Conservation (phyloP, 768 basidiomycete genomes). For the Boletus reticulatus region DNA sequence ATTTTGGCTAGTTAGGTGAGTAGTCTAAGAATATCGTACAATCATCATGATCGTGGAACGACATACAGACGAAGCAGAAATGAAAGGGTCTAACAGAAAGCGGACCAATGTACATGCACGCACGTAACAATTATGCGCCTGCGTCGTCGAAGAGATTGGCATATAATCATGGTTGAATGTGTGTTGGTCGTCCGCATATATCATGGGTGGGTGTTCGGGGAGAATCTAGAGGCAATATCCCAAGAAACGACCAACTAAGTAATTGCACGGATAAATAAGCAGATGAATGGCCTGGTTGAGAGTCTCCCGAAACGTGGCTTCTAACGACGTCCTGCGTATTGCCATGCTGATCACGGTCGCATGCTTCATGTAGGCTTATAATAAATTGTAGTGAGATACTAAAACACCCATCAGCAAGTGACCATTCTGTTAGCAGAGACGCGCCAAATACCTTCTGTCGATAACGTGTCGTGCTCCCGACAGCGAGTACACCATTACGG, state of each 20-base stretch:
- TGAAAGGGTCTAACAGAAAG: constrained; percentile 5
- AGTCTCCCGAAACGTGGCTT: constrained; percentile 15
- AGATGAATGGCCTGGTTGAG: constrained; percentile 11
- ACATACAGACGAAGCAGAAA: constrained; percentile 18
- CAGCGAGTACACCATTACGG: constrained; percentile 87
- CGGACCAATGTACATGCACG: constrained; percentile 6
- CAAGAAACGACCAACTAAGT: constrained; percentile 26
- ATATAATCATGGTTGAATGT: constrained; percentile 16
- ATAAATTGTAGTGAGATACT: constrained; percentile 87
- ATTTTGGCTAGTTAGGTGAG: constrained; percentile 11
- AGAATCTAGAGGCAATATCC: constrained; percentile 26
- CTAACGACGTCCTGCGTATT: constrained; percentile 26
- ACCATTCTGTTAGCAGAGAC: constrained; percentile 3
- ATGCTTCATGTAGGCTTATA: constrained; percentile 61
- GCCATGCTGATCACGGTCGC: constrained; percentile 11
- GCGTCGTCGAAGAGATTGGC: constrained; percentile 6
- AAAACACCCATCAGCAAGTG: constrained; percentile 24
- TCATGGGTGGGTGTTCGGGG: constrained; percentile 18
- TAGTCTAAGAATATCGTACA: constrained; percentile 23
- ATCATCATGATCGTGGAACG: constrained; percentile 10
- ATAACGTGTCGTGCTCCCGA: constrained; percentile 90
- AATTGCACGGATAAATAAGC: constrained; percentile 27
- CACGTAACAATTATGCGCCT: constrained; percentile 6
- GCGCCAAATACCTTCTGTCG: constrained; percentile 68
- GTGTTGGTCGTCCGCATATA: constrained; percentile 19